Percentiles rank a stretch among this genome's conserved stretches.
These are phyloP conservation scores for Xylariaceae sp. DNA, from an alignment of 2,329 filamentous ascomycete genomes.

Conservation along the genomic window DNA sequence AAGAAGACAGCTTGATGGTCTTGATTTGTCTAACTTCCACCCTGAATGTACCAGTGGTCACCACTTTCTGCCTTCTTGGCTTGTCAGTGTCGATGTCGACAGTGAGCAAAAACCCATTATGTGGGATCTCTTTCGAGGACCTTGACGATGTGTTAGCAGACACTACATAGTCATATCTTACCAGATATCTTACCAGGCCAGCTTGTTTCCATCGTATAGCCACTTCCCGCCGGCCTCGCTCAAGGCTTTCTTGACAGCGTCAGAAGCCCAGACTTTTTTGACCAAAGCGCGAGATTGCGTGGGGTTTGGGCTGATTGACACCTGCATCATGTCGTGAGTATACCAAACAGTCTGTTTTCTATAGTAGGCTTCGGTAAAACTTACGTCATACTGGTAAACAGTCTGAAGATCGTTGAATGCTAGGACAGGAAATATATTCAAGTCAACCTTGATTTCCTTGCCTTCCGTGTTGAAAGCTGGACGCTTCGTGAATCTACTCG, in stretches of 20 bases:
- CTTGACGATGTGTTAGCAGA: constrained; percentile 17
- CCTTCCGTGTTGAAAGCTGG: constrained; percentile 53
- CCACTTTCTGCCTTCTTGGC: constrained; percentile 25
- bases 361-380: constrained; percentile 31
- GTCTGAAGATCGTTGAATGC: constrained; percentile 49
- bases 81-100: constrained; percentile 62
- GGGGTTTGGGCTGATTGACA: constrained; percentile 57
- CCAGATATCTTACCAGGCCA: constrained; percentile 63
- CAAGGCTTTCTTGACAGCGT: constrained; percentile 51
- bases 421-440: constrained; percentile 72
- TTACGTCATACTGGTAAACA: constrained; percentile 81
- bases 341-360: background rate
- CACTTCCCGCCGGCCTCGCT: constrained; percentile 45
- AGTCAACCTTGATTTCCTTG: constrained; percentile 46
- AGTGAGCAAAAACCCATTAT: constrained; percentile 47
- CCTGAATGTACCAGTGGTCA: constrained; percentile 42
- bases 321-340: constrained; percentile 37
- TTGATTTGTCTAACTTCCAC: constrained; percentile 61
- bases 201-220: constrained; percentile 76
- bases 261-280: constrained; percentile 70
- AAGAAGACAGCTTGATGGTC: constrained; percentile 59
- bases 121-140: constrained; percentile 37
- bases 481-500: constrained; percentile 39
- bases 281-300: constrained; percentile 49
- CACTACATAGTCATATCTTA: too few species aligned